Conservation (phyloP, 2,329 filamentous ascomycete species). For the Emmonsiellopsis sp. region DNA sequence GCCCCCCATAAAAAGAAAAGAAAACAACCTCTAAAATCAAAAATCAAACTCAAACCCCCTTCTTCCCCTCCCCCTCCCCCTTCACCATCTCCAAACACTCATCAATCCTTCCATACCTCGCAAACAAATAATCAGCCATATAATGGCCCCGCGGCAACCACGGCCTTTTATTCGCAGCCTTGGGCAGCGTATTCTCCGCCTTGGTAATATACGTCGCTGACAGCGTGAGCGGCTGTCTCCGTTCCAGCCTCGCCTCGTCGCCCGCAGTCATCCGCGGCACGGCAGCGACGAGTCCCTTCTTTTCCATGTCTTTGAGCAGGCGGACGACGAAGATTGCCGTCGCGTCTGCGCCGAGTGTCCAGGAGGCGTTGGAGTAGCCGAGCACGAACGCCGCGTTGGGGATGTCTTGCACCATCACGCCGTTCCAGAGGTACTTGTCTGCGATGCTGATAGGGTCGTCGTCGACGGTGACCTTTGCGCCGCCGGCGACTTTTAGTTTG, state of each 20-base stretch:
- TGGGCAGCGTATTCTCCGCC: conserved; percentile 26
- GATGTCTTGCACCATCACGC: conserved; percentile 36
- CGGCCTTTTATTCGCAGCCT: conserved; percentile 30
- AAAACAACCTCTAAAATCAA: no score
- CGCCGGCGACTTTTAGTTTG: conserved; percentile 32
- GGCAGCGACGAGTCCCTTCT: conserved; percentile 17
- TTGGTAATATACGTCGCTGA: conserved; percentile 33
- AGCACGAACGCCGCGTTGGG: conserved; percentile 35
- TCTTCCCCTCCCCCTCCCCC: background rate
- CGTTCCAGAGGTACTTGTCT: conserved; percentile 35
- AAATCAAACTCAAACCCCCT: background rate
- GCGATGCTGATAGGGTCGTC: conserved; percentile 23
- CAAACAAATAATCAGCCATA: conserved; percentile 30
- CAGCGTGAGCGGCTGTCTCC: conserved; percentile 26
- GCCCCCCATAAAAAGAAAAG: no score
- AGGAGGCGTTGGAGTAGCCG: conserved; percentile 37
- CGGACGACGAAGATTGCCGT: conserved; percentile 32
- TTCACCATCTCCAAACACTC: conserved; percentile 20
- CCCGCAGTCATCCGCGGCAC: conserved; percentile 19
- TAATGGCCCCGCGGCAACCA: conserved; percentile 34
- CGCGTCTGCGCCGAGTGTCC: conserved; percentile 38
- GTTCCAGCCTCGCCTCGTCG: conserved; percentile 16
- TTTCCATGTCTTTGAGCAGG: conserved; percentile 25
- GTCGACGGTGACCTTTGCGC: conserved; percentile 27
- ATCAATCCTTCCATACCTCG: conserved; percentile 27